Evolutionary conservation across 331 rosid genomes (phyloP), one percentile per base, ranked within the genome.

Genomic region (Dryas integrifolia): DNA sequence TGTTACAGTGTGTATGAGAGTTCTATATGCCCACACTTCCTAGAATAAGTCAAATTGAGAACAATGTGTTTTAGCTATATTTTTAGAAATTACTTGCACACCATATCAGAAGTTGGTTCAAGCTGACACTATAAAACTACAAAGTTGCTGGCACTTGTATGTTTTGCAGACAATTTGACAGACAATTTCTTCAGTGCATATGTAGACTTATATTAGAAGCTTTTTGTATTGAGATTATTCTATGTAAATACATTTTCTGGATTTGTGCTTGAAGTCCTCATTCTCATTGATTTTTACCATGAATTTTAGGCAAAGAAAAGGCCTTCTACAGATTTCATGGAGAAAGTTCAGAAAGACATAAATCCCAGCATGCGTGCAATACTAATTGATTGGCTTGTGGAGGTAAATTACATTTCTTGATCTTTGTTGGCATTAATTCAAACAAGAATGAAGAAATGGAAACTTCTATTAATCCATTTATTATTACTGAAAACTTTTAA

Each of bases 341-440:
- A 90, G 73, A 92, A 12, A 72, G 13, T 84, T 76, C 96, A 92
- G 79, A 92, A 90, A 81, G 96, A 92, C 68, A 76, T 92, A 59
- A 92, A 80, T 75, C 59, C 88, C 11, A 88, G 89, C 80, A 92
- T 92, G 98, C 92, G 96, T 21, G 85, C 92, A 50, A 90, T 92
- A 76, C 70, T 92, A 52, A 76, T 92, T 48, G 96, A 92, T 52
- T 92, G 98, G 98, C 98, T 92, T 49, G 98, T 92, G 44, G 98
- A 92, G 96, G 98, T 88, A 83, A 75, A 44, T 44, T 21, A 61
- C 60, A 1, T 48, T 4, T 69, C 5, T 50, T 68, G 47, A 24
- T 49, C 35, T 30, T 30, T 30, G 35, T 30, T 30, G 35, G 35
- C 35, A 1, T 30, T 1, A 30, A 1, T 30, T 30, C 35, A 30